phyloP scores from a whole-genome alignment of 768 basidiomycete species.

The Cyathus striatus region DNA sequence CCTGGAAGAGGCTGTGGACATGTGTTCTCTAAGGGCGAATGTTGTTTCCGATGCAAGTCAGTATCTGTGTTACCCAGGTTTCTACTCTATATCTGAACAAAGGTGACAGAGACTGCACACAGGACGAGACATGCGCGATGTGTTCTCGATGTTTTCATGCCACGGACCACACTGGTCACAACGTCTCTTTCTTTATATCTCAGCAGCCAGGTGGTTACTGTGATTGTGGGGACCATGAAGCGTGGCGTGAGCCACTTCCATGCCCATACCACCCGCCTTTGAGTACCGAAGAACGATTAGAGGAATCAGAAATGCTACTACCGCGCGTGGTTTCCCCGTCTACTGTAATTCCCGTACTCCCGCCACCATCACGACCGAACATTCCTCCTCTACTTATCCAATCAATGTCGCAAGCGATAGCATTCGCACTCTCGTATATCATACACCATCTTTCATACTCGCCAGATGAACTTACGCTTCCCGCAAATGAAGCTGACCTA shows the following conservation, averaged over 20 bases:
- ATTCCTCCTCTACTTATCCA: constrained; percentile 66
- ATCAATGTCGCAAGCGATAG: constrained; percentile 70
- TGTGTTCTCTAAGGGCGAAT: constrained; percentile 88
- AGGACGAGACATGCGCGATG: constrained; percentile 86
- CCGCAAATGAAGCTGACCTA: constrained; percentile 61
- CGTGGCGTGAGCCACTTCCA: constrained; percentile 65
- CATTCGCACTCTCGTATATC: constrained; percentile 76
- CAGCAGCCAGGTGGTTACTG: constrained; percentile 92
- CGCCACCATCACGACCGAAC: constrained; percentile 51
- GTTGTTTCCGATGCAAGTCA: constrained; percentile 92
- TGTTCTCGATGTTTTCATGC: constrained; percentile 88
- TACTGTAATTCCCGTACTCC: constrained; percentile 53
- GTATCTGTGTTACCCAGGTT: constrained; percentile 20
- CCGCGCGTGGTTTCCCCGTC: too few species aligned
- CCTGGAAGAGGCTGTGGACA: constrained; percentile 79
- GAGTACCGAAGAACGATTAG: too few species aligned
- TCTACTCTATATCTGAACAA: constrained; percentile 29
- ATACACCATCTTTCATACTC: constrained; percentile 80
- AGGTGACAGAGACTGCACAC: constrained; percentile 72
- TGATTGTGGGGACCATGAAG: constrained; percentile 90
- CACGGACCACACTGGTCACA: constrained; percentile 83
- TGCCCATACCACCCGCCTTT: constrained; percentile 77
- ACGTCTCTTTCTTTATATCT: constrained; percentile 89
- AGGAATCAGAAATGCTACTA: too few species aligned
- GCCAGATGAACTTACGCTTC: constrained; percentile 71